phyloP scores from a whole-genome alignment of 192 early-diverging fungal species.

The Chytriomyces confervae region DNA sequence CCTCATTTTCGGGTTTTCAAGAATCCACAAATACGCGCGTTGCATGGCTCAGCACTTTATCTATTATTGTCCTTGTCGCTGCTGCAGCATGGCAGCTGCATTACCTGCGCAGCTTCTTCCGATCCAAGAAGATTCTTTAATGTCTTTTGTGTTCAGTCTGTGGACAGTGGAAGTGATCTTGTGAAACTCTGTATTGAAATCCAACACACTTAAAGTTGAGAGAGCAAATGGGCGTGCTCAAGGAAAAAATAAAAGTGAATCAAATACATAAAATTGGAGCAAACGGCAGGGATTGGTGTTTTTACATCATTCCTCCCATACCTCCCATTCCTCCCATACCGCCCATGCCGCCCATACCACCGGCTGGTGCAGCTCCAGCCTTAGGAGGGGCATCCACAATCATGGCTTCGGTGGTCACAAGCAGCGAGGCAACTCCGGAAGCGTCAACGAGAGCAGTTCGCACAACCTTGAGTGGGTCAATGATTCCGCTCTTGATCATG shows the following conservation, averaged over 20 bases:
- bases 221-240: too few relatives aligned
- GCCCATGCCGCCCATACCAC: slow-evolving; percentile 78
- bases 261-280: too few relatives aligned
- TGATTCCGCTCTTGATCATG: slow-evolving; percentile 96
- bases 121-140: slow-evolving; percentile 9
- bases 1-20: slow-evolving; percentile 3
- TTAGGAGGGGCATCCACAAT: slow-evolving; percentile 94
- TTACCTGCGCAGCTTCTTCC: slow-evolving; percentile 58
- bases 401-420: slow-evolving; percentile 98
- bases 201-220: too few relatives aligned
- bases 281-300: too few relatives aligned
- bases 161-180: too few relatives aligned
- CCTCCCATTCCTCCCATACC: slow-evolving; percentile 61
- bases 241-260: too few relatives aligned
- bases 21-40: slow-evolving; percentile 94
- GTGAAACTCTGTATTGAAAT: too few relatives aligned
- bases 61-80: slow-evolving; percentile 72
- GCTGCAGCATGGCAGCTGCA: slow-evolving; percentile 82
- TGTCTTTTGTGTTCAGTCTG: too few relatives aligned
- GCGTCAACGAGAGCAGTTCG: slow-evolving; percentile 98
- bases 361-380: slow-evolving; percentile 60
- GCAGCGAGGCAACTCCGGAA: slow-evolving; percentile 92
- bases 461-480: slow-evolving; percentile 99
- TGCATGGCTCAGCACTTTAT: slow-evolving; percentile 77
- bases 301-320: slow-evolving; percentile 25